phyloP scores from a whole-genome alignment of 495 filamentous ascomycete genomes.

The Podospora fimiseda region DNA sequence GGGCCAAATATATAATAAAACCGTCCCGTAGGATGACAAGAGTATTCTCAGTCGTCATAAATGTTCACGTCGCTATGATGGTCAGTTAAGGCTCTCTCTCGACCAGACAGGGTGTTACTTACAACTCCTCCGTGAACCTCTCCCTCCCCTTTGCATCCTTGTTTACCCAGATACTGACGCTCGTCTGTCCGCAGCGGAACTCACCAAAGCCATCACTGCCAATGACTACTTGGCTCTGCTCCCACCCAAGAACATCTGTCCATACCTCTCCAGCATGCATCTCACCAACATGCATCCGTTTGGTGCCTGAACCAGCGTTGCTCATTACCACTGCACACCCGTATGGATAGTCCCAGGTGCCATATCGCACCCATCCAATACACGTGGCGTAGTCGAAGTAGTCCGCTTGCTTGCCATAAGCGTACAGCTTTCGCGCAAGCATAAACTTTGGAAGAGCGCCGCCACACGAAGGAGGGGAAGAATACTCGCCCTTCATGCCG shows the following conservation, averaged over 20 bases:
- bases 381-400: constrained; percentile 63
- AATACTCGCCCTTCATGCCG: constrained; percentile 50
- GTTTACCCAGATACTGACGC: constrained; percentile 57
- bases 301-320: constrained; percentile 43
- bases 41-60: background rate
- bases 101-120: constrained; percentile 11
- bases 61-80: background rate
- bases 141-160: constrained; percentile 48
- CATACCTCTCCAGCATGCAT: constrained; percentile 50
- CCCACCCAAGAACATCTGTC: constrained; percentile 54
- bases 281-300: constrained; percentile 57
- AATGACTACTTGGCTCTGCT: constrained; percentile 41
- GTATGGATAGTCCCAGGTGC: constrained; percentile 42
- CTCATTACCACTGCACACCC: constrained; percentile 57
- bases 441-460: constrained; percentile 54
- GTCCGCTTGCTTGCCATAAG: constrained; percentile 60
- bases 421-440: constrained; percentile 60
- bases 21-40: background rate
- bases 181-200: constrained; percentile 48
- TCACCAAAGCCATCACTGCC: constrained; percentile 48
- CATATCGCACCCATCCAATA: constrained; percentile 63
- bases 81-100: background rate
- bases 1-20: too few relatives aligned
- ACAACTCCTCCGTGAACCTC: constrained; percentile 36
- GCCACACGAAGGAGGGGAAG: constrained; percentile 53